Base-by-base conservation (phyloP, 108 stramenopile genomes). In the Schizochytrium sp. region DNA sequence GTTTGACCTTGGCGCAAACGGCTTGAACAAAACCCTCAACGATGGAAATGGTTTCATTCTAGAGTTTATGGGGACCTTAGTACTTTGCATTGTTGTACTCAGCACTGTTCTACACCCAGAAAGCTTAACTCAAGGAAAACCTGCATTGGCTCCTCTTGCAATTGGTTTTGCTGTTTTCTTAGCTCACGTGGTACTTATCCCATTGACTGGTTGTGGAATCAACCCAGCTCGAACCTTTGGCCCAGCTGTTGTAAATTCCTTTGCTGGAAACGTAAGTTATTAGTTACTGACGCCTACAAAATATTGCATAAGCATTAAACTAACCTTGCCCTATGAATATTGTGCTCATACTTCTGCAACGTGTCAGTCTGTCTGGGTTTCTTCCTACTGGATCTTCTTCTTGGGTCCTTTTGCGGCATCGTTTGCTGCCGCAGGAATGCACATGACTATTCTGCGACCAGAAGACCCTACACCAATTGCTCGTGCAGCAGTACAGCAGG, bases 131-230 rank as follows among this genome's bases (percentile, higher is more conserved):
- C 45, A 46, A 72, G 88, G 87, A 41, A 88, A 49, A 2, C 76
- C 76, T 5, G 47, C 88, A 12, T 19, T 90, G 47, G 89, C 93
- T 3, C 89, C 93, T 4, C 72, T 92, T 47, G 72, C 91, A 10
- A 94, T 94, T 53, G 94, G 94, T 44, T 89, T 92, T 60, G 57
- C 91, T 15, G 60, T 94, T 4, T 72, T 92, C 50, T 45, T 93
- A 12, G 90, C 88, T 28, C 91, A 94, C 72, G 46, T 93, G 10
- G 61, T 89, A 4, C 61, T 93, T 56, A 88, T 94, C 46, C 93
- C 94, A 2, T 93, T 93, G 89, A 95, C 94, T 58, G 94, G 94
- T 44, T 94, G 93, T 83, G 94, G 94, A 47, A 92, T 95, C 88
- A 95, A 95, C 64, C 94, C 94, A 57, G 93, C 94, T 10, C 92